Evolutionary conservation across 2,329 filamentous ascomycete genomes (phyloP).

Genomic region (Paraconiothyrium brasiliense): DNA sequence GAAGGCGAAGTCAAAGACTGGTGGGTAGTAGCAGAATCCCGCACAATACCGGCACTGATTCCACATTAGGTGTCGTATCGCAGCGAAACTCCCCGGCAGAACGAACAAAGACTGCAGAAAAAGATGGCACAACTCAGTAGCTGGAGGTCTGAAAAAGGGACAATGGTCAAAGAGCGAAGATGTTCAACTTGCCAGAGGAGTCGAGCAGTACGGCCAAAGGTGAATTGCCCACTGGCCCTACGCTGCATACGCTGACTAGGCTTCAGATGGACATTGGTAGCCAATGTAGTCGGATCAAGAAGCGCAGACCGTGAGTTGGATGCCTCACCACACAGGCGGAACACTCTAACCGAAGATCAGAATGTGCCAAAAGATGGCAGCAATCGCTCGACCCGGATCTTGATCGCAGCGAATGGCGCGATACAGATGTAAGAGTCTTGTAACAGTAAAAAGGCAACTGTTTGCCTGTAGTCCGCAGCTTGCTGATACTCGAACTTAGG

Average conservation of each 20-base stretch:
- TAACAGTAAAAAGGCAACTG: constrained; percentile 1
- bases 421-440: constrained; percentile 41
- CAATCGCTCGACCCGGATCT: constrained; percentile 55
- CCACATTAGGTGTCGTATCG: constrained; percentile 45
- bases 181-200: constrained; percentile 41
- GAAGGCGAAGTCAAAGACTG: constrained; percentile 41
- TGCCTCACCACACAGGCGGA: neutral
- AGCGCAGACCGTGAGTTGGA: constrained; percentile 51
- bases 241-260: neutral
- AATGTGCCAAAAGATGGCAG: constrained; percentile 60
- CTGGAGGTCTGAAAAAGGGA: constrained; percentile 53
- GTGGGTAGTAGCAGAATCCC: constrained; percentile 7
- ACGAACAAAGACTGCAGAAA: constrained; percentile 59
- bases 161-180: constrained; percentile 53
- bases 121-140: constrained; percentile 53
- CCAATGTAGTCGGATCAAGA: constrained; percentile 49
- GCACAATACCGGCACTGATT: neutral
- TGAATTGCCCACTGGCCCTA: constrained; percentile 19
- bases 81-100: constrained; percentile 49
- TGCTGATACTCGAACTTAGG: constrained; percentile 24
- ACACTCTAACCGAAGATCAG: constrained; percentile 34
- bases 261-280: constrained; percentile 55
- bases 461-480: constrained; percentile 13
- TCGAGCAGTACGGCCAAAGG: constrained; percentile 51
- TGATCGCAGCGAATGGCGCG: constrained; percentile 51